Conservation (phyloP, 2,329 filamentous ascomycete genomes). For the Pseudocercospora eumusae region DNA sequence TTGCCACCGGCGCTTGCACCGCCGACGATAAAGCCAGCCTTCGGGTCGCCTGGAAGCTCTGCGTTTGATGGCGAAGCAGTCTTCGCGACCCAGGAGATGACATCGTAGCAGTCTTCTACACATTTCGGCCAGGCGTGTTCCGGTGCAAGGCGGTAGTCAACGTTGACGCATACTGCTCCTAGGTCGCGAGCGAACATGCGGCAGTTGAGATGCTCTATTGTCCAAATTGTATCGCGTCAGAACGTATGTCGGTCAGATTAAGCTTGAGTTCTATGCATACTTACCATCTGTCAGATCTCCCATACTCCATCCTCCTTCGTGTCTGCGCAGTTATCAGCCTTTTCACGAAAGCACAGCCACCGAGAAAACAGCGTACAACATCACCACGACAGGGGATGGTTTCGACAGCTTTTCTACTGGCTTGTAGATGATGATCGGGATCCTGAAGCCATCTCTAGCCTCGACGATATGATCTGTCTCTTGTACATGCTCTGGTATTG, state of each 20-base stretch:
- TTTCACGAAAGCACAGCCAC: not conserved
- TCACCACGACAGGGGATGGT: constrained; percentile 39
- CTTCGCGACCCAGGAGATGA: constrained; percentile 37
- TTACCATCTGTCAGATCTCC: constrained; percentile 44
- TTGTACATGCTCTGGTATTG: constrained; percentile 25
- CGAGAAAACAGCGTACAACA: constrained; percentile 30
- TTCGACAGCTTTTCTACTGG: constrained; percentile 7
- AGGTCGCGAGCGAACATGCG: constrained; percentile 25
- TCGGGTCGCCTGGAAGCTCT: constrained; percentile 40
- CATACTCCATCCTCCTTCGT: constrained; percentile 49
- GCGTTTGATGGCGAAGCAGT: constrained; percentile 38
- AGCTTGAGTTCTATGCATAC: not conserved
- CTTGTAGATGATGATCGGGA: constrained; percentile 24
- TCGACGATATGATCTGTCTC: constrained; percentile 17
- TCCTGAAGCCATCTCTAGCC: constrained; percentile 23
- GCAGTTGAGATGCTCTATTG: constrained; percentile 35
- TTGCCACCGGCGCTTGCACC: constrained; percentile 51
- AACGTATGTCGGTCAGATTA: not conserved
- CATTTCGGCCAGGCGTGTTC: constrained; percentile 50
- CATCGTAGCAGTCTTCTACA: constrained; percentile 50
- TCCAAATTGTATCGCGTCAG: not conserved
- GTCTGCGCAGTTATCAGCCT: constrained; percentile 21
- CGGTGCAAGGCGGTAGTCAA: constrained; percentile 48
- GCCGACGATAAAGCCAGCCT: constrained; percentile 51
- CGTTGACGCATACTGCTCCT: constrained; percentile 24